A percentile compares a stretch with the other conserved stretches of the same genome.
Conservation (phyloP, 140 eudicot genomes). For the Cichorium intybus region DNA sequence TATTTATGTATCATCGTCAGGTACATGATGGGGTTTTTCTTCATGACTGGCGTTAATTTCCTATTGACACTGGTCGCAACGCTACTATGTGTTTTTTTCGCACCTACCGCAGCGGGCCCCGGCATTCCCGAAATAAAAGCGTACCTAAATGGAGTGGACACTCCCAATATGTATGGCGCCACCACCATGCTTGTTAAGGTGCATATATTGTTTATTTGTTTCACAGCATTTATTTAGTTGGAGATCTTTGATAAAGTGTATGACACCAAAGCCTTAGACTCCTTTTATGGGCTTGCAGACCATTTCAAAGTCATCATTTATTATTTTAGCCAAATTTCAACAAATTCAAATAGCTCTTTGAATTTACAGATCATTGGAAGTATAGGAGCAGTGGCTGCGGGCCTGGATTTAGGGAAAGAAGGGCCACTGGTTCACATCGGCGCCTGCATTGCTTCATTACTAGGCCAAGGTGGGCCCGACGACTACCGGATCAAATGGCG, state of each 20-base stretch:
- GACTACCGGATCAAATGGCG: conserved; percentile 80
- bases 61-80: conserved; percentile 56
- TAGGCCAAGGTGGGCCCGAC: conserved; percentile 95
- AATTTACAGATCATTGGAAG: conserved; percentile 82
- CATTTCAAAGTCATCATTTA: too few relatives aligned
- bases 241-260: too few relatives aligned
- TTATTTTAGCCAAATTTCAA: too few relatives aligned
- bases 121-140: conserved; percentile 79
- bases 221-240: too few relatives aligned
- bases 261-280: too few relatives aligned
- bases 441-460: conserved; percentile 78
- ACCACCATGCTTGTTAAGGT: conserved; percentile 86
- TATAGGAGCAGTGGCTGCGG: conserved; percentile 94
- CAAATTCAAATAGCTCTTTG: not conserved
- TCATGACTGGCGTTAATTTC: conserved; percentile 65
- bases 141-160: conserved; percentile 85
- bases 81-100: conserved; percentile 59
- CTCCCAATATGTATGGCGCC: conserved; percentile 92
- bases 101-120: conserved; percentile 89
- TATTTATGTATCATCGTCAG: conserved; percentile 33
- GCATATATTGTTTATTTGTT: not conserved
- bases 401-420: conserved; percentile 91
- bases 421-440: conserved; percentile 97
- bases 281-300: too few relatives aligned
- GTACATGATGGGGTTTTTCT: conserved; percentile 64